Evolutionary conservation across 2,329 filamentous ascomycete species (phyloP).

Genomic region (Aplosporella prunicola): DNA sequence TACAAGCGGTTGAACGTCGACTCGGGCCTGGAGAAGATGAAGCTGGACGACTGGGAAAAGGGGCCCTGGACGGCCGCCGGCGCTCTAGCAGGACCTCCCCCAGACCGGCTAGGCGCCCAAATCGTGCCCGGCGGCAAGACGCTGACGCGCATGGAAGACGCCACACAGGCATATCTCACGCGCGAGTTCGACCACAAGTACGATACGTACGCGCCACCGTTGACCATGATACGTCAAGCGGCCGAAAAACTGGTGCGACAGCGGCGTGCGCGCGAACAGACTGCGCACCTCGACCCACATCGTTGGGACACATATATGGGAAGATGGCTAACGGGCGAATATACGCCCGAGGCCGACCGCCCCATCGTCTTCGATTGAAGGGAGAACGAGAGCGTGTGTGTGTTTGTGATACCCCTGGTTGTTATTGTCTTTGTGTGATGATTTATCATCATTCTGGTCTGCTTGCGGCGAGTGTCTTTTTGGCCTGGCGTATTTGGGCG

Average conservation of each 20-base stretch:
- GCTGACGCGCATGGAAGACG: conserved; percentile 36
- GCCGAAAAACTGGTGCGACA: conserved; percentile 41
- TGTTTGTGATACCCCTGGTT: too few species aligned
- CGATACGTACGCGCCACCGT: conserved; percentile 37
- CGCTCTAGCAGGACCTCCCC: background rate
- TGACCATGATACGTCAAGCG: conserved; percentile 35
- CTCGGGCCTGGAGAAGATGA: conserved; percentile 36
- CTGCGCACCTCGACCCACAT: conserved; percentile 21
- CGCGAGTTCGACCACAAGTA: conserved; percentile 28
- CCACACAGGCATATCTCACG: conserved; percentile 31
- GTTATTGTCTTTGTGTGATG: too few species aligned
- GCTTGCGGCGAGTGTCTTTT: too few species aligned
- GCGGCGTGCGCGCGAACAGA: conserved; percentile 33
- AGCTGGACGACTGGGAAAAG: conserved; percentile 38
- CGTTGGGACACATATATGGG: conserved; percentile 33
- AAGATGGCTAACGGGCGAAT: conserved; percentile 26
- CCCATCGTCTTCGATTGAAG: too few species aligned
- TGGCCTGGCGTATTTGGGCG: too few species aligned
- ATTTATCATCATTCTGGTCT: too few species aligned
- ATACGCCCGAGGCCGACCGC: conserved; percentile 20
- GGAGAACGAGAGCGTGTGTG: too few species aligned
- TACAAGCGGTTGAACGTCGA: conserved; percentile 42
- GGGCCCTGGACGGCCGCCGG: conserved; percentile 26
- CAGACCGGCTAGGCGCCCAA: background rate
- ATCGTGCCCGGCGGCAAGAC: conserved; percentile 33